Evolutionary conservation across 2,329 filamentous ascomycete genomes (phyloP).

Genomic region (Arthroderma uncinatum): DNA sequence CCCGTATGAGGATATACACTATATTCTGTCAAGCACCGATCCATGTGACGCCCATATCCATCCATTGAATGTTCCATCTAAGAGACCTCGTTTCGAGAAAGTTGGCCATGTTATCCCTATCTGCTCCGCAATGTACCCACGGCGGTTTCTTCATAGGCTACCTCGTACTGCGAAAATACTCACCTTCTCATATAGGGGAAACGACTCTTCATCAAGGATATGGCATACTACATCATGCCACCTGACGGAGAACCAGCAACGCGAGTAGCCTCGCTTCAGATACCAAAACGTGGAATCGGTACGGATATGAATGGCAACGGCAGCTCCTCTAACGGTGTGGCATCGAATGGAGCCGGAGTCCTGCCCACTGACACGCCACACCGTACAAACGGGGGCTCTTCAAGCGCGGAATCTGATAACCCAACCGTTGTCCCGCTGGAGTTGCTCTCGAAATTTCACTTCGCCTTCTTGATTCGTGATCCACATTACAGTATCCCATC

Average conservation of each 20-base stretch:
- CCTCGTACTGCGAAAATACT: slow-evolving; percentile 22
- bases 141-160: background rate
- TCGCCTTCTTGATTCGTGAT: slow-evolving; percentile 92
- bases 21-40: background rate
- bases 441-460: slow-evolving; percentile 72
- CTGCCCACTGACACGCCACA: slow-evolving; percentile 29
- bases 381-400: slow-evolving; percentile 42
- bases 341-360: slow-evolving; percentile 18
- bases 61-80: background rate
- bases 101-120: slow-evolving; percentile 9
- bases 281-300: slow-evolving; percentile 50
- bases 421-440: slow-evolving; percentile 72
- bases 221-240: slow-evolving; percentile 81
- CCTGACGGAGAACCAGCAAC: slow-evolving; percentile 56
- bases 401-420: slow-evolving; percentile 53
- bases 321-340: slow-evolving; percentile 20
- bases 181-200: slow-evolving; percentile 54
- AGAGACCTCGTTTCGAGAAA: background rate
- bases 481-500: slow-evolving; percentile 85
- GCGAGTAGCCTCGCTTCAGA: slow-evolving; percentile 65
- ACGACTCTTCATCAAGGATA: slow-evolving; percentile 96
- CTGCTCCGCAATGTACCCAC: background rate
- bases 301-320: slow-evolving; percentile 29
- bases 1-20: background rate
- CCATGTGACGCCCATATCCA: background rate